Base-by-base conservation (phyloP, 23 red algal species). In the Rhodosorus marinus region DNA sequence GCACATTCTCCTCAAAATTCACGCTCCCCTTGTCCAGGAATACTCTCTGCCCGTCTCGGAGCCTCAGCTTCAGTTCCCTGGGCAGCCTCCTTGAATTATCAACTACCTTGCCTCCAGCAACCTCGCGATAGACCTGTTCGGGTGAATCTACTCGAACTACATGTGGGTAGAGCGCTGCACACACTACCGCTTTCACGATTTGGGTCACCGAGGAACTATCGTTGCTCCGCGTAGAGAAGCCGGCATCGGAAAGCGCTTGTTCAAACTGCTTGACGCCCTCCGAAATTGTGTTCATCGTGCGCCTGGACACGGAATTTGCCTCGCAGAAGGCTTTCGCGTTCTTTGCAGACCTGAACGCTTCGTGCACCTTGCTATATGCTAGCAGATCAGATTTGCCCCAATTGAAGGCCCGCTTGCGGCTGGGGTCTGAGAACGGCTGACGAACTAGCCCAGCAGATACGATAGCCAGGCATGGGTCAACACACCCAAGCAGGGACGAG, bases 161-260 rank as follows among this genome's bases (percentile, higher is more conserved):
- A 31, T 92, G 69, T 11, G 83, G 83, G 31, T 80, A 79, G 25
- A 92, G 40, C 7, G 74, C 83, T 21, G 83, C 83, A 35, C 52
- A 80, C 9, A 92, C 30, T 0, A 92, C 64, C 6, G 63, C 72
- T 26, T 51, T 54, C 29, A 74, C 6, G 43, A 92, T 5, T 4
- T 47, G 38, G 19, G 54, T 24, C 8, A 60, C 30, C 49, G 59
- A 59, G 14, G 57, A 48, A 24, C 40, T 54, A 25, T 64, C 5
- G 9, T 33, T 23, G 8, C 7, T 33, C 62, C 14, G 42, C 24
- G 11, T 23, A 23, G n/a, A 23, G 32, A 92, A 73, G 45, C 83
- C 83, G 25, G 51, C 58, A 60, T 74, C 74, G 51, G 17, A 27
- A 7, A 92, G 56, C 29, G 42, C 53, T 46, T 71, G 32, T 0